Conservation (phyloP, 2,329 filamentous ascomycete genomes). For the Thelonectria olida region DNA sequence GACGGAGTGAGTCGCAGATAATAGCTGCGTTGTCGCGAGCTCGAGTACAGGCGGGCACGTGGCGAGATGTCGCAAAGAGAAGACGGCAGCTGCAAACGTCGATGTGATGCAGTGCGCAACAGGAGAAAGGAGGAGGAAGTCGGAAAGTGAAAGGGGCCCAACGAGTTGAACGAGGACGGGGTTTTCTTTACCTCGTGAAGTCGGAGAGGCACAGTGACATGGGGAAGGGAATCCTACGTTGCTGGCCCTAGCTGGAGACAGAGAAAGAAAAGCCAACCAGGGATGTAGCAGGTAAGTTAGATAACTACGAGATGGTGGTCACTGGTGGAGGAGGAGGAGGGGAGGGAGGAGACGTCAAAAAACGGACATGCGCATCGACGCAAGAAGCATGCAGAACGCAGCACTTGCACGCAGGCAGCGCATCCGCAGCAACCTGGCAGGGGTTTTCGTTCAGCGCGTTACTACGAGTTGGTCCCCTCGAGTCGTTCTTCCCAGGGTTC, state of each 20-base stretch:
- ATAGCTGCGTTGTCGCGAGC: not conserved
- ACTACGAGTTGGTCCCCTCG: not conserved
- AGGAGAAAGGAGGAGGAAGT: not conserved
- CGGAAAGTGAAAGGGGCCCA: not conserved
- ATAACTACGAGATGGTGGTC: conserved; percentile 16
- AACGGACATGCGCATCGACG: conserved; percentile 2
- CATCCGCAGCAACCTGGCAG: conserved; percentile 6
- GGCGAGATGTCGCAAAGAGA: not conserved
- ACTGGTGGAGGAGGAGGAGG: not conserved
- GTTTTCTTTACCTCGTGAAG: conserved; percentile 1
- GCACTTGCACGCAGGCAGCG: conserved; percentile 3
- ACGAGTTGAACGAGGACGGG: not conserved
- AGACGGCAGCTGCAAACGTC: not conserved
- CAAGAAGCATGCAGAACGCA: conserved; percentile 13
- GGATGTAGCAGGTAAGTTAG: conserved; percentile 23
- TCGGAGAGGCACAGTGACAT: not conserved
- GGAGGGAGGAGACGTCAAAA: not conserved
- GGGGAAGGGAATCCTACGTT: conserved; percentile 19
- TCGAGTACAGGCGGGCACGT: not conserved
- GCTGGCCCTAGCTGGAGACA: conserved; percentile 1
- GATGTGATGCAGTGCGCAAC: not conserved
- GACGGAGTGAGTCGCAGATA: not conserved
- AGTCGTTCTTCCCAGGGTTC: conserved; percentile 3
- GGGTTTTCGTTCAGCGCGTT: conserved; percentile 2
- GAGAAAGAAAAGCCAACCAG: conserved; percentile 11